A percentile compares a stretch with the other conserved stretches of the same genome.
These are phyloP conservation scores for Spathaspora boniae DNA, from an alignment of 805 yeast genomes.

Conservation along the genomic window DNA sequence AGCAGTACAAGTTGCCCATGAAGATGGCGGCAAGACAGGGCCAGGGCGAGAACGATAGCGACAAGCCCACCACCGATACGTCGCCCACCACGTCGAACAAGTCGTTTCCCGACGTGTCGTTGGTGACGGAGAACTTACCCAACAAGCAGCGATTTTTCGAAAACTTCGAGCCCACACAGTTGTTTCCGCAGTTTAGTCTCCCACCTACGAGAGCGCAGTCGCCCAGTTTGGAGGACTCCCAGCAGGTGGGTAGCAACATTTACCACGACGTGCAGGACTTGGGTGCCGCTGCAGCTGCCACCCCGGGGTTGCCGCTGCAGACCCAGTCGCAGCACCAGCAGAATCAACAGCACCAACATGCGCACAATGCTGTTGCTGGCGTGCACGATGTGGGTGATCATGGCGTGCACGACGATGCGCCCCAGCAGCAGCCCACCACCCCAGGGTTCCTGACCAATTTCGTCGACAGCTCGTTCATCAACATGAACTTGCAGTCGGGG, in stretches of 20 bases:
- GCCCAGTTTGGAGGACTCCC: conserved; percentile 16
- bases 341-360: conserved; percentile 35
- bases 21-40: conserved; percentile 7
- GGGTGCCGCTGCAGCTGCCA: too few relatives aligned
- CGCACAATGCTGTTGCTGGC: conserved; percentile 31
- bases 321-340: too few relatives aligned
- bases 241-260: conserved; percentile 10
- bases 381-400: conserved; percentile 4
- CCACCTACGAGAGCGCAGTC: conserved; percentile 38
- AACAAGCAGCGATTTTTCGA: conserved; percentile 43
- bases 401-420: not conserved
- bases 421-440: conserved; percentile 12
- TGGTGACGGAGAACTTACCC: conserved; percentile 51
- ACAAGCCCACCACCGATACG: conserved; percentile 15
- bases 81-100: conserved; percentile 35
- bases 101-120: conserved; percentile 51
- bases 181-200: conserved; percentile 43
- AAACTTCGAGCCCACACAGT: conserved; percentile 55
- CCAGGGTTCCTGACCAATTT: conserved; percentile 36
- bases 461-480: conserved; percentile 38
- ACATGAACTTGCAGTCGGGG: conserved; percentile 40
- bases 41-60: not conserved
- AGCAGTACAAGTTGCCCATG: conserved; percentile 23
- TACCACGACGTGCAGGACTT: conserved; percentile 6
- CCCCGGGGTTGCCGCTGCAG: too few relatives aligned